Conservation (phyloP, 768 basidiomycete species). For the Amanita pallidorosea region DNA sequence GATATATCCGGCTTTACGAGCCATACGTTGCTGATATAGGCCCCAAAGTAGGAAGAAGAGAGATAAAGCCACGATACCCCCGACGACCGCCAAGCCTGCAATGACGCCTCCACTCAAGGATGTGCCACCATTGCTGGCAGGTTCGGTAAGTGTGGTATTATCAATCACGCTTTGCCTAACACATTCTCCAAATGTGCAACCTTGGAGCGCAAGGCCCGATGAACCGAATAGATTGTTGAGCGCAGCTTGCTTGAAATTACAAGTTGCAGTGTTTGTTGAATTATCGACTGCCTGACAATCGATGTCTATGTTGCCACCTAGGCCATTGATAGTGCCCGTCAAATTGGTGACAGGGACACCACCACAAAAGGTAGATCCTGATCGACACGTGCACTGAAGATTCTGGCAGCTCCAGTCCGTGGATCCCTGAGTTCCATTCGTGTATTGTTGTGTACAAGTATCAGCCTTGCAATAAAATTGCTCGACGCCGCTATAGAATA, state of each 20-base stretch:
- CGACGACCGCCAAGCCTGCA: conserved; percentile 81
- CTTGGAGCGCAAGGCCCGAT: conserved; percentile 57
- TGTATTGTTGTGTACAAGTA: conserved; percentile 53
- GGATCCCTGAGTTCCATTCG: conserved; percentile 22
- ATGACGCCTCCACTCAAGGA: conserved; percentile 76
- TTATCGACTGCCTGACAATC: conserved; percentile 44
- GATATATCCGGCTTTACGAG: conserved; percentile 23
- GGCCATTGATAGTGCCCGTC: conserved; percentile 49
- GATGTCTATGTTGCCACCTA: conserved; percentile 58
- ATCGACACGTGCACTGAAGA: conserved; percentile 64
- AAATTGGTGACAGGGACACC: conserved; percentile 33
- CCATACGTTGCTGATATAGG: conserved; percentile 46
- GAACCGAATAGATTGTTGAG: conserved; percentile 66
- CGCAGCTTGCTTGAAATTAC: conserved; percentile 65
- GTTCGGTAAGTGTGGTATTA: conserved; percentile 25
- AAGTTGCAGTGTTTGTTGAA: conserved; percentile 40
- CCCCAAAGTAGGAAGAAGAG: conserved; percentile 56
- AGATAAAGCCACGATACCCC: conserved; percentile 46
- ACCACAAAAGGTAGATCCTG: conserved; percentile 70
- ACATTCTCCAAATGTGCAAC: conserved; percentile 85
- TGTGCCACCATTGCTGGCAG: conserved; percentile 20
- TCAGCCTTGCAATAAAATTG: conserved; percentile 81
- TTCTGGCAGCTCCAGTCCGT: conserved; percentile 63
- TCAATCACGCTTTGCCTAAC: conserved; percentile 75
- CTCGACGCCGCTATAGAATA: conserved; percentile 73